Conservation (phyloP, 164 flowering plant genomes). For the Kalanchoe fedtschenkoi region DNA sequence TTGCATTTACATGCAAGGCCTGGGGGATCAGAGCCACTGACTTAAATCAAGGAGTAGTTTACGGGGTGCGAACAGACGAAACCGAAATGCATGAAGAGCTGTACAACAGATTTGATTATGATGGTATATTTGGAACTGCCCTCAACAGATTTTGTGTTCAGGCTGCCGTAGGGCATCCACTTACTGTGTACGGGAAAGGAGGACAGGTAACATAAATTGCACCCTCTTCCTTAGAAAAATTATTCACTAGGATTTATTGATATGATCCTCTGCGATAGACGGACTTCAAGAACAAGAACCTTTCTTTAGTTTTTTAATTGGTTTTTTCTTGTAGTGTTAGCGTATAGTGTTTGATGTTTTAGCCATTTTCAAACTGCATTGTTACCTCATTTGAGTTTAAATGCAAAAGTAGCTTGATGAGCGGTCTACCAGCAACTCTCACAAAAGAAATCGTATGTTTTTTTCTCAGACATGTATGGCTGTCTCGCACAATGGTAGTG, state of each 20-base stretch:
- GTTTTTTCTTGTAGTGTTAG: neutral
- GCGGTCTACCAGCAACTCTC: no score
- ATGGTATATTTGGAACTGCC: constrained; percentile 89
- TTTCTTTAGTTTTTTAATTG: neutral
- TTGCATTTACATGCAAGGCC: constrained; percentile 92
- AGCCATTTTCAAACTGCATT: no score
- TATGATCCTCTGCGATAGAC: neutral
- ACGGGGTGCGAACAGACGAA: constrained; percentile 84
- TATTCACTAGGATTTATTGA: neutral
- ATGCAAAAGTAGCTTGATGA: no score
- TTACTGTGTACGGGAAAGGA: constrained; percentile 95
- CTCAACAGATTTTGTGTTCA: constrained; percentile 85
- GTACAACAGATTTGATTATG: constrained; percentile 82
- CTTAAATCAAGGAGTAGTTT: constrained; percentile 93
- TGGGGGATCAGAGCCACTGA: constrained; percentile 98
- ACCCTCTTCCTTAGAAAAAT: neutral
- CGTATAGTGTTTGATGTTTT: neutral
- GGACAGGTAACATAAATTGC: constrained; percentile 57
- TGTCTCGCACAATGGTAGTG: neutral
- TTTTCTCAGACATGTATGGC: neutral
- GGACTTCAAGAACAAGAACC: neutral
- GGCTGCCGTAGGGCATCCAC: constrained; percentile 98
- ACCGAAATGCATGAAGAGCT: constrained; percentile 91
- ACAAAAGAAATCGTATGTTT: neutral
- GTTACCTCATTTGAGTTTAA: no score